Conservation (phyloP, 176 grass and related monocot species). For the Thinopyrum elongatum region DNA sequence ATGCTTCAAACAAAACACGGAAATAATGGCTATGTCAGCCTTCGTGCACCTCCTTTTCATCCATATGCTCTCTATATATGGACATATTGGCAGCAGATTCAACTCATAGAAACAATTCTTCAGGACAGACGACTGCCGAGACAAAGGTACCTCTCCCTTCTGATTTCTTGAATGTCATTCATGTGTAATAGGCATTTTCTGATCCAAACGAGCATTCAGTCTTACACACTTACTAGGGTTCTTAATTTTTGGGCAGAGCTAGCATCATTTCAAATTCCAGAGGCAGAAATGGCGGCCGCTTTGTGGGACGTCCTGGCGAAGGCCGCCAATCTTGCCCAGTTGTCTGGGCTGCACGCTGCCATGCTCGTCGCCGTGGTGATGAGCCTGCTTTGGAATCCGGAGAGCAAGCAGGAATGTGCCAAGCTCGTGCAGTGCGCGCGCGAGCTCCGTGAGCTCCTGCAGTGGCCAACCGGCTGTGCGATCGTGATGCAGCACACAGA, state of each 20-base stretch:
- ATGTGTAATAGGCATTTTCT: too few species aligned
- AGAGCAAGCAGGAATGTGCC: not conserved
- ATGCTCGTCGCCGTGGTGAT: not conserved
- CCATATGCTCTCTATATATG: not conserved
- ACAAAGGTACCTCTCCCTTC: too few species aligned
- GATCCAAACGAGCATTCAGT: too few species aligned
- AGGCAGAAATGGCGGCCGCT: not conserved
- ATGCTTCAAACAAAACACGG: too few species aligned
- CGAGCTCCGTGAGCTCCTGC: not conserved
- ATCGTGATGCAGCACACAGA: not conserved
- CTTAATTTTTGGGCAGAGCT: not conserved
- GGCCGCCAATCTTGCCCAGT: not conserved
- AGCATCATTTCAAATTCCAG: not conserved
- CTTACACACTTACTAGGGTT: not conserved
- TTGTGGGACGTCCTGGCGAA: not conserved
- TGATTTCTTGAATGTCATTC: too few species aligned
- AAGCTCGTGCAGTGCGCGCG: not conserved
- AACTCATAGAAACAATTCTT: too few species aligned
- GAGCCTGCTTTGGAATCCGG: not conserved
- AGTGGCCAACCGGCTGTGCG: not conserved
- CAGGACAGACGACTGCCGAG: too few species aligned
- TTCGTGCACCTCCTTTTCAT: not conserved
- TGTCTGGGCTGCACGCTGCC: not conserved
- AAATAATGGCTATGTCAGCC: not conserved
- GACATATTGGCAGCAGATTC: not conserved